Conservation (phyloP, 2,329 filamentous ascomycete species). For the Arthroderma sp. region DNA sequence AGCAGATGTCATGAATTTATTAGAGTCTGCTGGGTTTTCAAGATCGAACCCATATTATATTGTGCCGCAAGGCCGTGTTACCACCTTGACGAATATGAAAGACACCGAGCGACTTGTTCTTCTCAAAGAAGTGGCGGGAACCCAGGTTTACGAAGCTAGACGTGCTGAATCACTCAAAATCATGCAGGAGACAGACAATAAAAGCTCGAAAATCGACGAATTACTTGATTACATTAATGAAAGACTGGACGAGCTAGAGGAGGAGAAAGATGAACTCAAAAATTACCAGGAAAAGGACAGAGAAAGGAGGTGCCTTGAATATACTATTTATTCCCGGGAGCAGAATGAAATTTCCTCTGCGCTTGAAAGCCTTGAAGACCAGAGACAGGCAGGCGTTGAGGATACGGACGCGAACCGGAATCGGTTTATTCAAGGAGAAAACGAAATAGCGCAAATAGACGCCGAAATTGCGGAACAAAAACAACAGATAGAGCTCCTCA, state of each 20-base stretch:
- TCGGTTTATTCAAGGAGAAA: slow-evolving; percentile 64
- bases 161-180: slow-evolving; percentile 88
- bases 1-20: slow-evolving; percentile 81
- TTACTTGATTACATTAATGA: slow-evolving; percentile 84
- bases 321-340: slow-evolving; percentile 84
- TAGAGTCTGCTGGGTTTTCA: slow-evolving; percentile 93
- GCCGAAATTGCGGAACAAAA: slow-evolving; percentile 65
- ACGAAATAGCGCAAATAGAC: slow-evolving; percentile 63
- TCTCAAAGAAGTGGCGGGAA: slow-evolving; percentile 95
- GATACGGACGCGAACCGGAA: slow-evolving; percentile 70
- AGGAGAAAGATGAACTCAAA: slow-evolving; percentile 90
- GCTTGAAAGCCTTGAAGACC: slow-evolving; percentile 70
- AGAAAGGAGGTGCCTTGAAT: slow-evolving; percentile 82
- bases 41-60: slow-evolving; percentile 98
- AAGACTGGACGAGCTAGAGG: slow-evolving; percentile 75
- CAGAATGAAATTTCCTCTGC: slow-evolving; percentile 65
- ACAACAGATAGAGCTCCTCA: slow-evolving; percentile 71
- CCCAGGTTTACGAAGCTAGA: slow-evolving; percentile 88
- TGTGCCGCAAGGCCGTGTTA: slow-evolving; percentile 92
- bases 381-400: slow-evolving; percentile 68
- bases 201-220: slow-evolving; percentile 87
- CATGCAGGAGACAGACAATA: slow-evolving; percentile 92
- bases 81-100: slow-evolving; percentile 96
- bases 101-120: slow-evolving; percentile 80
- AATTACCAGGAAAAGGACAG: slow-evolving; percentile 91